Evolutionary conservation across 257 asterid species (phyloP), one percentile per base, ranked within the genome.

Genomic region (Jasminum sambac): DNA sequence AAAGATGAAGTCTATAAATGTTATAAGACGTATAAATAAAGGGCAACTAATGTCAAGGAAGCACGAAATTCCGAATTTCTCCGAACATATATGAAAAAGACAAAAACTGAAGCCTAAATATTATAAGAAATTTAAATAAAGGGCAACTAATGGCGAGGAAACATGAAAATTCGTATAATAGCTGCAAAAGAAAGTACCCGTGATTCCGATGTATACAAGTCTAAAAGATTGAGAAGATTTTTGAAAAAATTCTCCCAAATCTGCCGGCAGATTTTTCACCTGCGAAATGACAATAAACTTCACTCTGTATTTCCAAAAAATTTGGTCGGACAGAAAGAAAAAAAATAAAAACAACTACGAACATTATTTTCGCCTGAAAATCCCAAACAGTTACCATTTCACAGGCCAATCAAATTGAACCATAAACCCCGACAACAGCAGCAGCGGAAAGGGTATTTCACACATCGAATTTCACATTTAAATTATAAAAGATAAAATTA

Each of bases 191-290:
- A 14, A 72, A 55, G 63, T 77, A 95, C 99, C 91, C 88, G 98
- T 23, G 89, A 60, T 74, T 96, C 98, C 72, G 95, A 80, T 55
- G 96, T 50, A 77, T 75, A 78, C 2, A 96, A 78, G 75, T 95
- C 99, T 84, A 95, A 78, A 74, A 95, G 98, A 84, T 85, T 95
- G 79, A 97, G 98, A 74, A 95, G 83, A 81, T 91, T 86, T 84
- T 95, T 98, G 80, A 91, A 84, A 84, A 91, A 95, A 60, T 95
- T 91, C 92, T 71, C 89, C 97, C 74, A 84, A 95, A 84, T 95
- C 99, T 72, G 93, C 81, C 37, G 91, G 82, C 98, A 91, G 85
- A 71, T 90, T 90, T 64, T 85, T 88, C 69, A 95, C 98, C 99
- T 95, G 88, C 66, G 83, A 80, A 82, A 63, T 17, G 64, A 68